Conservation (phyloP, 2,329 filamentous ascomycete genomes). For the Nigrospora oryzae region DNA sequence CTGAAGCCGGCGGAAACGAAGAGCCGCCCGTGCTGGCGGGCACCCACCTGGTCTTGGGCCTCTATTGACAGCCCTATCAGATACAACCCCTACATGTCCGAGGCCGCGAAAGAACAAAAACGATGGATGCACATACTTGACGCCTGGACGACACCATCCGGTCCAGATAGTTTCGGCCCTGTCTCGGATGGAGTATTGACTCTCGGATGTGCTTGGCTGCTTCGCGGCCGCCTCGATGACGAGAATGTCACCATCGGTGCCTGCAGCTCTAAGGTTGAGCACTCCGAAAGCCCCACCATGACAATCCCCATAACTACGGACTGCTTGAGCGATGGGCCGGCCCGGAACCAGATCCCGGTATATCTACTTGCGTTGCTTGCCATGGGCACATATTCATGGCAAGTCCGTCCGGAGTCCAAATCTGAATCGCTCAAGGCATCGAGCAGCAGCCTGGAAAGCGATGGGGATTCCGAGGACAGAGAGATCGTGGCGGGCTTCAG, state of each 20-base stretch:
- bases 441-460: no score
- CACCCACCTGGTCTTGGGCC: conserved; percentile 1
- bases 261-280: not conserved
- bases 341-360: no score
- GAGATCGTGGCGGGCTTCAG: not conserved
- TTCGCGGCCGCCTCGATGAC: not conserved
- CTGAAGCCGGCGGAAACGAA: not conserved
- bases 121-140: not conserved
- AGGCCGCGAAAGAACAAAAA: not conserved
- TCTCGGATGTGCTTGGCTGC: not conserved
- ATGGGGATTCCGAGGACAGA: no score
- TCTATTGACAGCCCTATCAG: not conserved
- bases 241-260: not conserved
- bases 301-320: no score
- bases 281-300: not conserved
- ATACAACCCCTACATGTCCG: no score
- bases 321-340: no score
- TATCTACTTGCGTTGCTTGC: no score
- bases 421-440: no score
- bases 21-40: not conserved
- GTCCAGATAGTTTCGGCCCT: not conserved
- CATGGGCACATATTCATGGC: no score
- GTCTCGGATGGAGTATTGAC: not conserved
- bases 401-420: no score
- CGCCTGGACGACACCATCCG: not conserved